These are phyloP conservation scores for Penicillium lagena DNA, from an alignment of 495 filamentous ascomycete genomes.

Conservation along the genomic window DNA sequence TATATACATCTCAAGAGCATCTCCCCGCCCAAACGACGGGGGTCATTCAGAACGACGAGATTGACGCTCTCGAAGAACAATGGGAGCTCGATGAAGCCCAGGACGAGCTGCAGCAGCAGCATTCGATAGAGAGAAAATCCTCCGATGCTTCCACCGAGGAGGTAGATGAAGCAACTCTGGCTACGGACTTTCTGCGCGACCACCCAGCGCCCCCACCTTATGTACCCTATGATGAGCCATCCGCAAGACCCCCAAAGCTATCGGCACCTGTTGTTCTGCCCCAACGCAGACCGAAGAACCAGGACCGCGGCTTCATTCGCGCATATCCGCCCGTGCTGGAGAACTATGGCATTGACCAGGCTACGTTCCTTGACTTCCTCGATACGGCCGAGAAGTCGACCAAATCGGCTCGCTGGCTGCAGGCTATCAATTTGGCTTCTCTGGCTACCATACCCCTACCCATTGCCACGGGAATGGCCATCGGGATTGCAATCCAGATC, in stretches of 20 bases:
- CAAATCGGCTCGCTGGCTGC: conserved; percentile 27
- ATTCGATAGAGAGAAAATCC: neutral
- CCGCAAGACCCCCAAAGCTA: conserved; percentile 24
- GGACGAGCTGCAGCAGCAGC: conserved; percentile 14
- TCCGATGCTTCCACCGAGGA: neutral
- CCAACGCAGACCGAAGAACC: conserved; percentile 24
- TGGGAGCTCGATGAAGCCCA: conserved; percentile 48
- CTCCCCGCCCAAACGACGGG: too few relatives aligned
- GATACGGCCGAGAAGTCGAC: conserved; percentile 37
- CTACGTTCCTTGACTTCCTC: conserved; percentile 50
- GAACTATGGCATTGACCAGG: conserved; percentile 44
- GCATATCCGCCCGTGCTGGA: conserved; percentile 48
- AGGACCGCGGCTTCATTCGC: conserved; percentile 23
- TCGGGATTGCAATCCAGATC: conserved; percentile 35
- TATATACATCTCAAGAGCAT: too few relatives aligned
- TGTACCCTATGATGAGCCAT: neutral
- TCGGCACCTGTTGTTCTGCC: conserved; percentile 27
- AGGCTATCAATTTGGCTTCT: conserved; percentile 39
- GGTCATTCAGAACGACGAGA: neutral
- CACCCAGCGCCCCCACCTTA: conserved; percentile 10
- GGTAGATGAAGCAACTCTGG: conserved; percentile 1
- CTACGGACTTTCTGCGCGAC: conserved; percentile 15
- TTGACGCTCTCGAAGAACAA: conserved; percentile 28
- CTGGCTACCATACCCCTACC: conserved; percentile 33
- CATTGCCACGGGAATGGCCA: conserved; percentile 32